Conservation (phyloP, 2,329 filamentous ascomycete species). For the Colletotrichum echinochloae region DNA sequence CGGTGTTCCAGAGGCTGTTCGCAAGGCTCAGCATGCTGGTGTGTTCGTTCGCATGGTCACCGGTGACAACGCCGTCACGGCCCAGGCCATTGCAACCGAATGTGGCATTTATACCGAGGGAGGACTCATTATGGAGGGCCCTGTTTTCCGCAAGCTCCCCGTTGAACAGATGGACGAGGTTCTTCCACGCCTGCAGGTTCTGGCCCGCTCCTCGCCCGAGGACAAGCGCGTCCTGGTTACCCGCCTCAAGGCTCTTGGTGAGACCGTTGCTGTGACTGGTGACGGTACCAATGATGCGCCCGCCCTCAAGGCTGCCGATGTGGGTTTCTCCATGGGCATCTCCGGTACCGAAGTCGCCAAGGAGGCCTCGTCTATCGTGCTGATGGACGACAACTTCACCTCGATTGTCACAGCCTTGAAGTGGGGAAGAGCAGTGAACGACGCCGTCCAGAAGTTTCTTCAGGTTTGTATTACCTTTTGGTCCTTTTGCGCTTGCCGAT, state of each 20-base stretch:
- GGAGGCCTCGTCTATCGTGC: slow-evolving; percentile 75
- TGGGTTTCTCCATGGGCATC: slow-evolving; percentile 77
- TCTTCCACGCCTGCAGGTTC: slow-evolving; percentile 62
- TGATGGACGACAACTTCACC: slow-evolving; percentile 75
- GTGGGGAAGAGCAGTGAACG: slow-evolving; percentile 77
- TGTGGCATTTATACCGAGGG: slow-evolving; percentile 73
- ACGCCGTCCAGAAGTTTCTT: slow-evolving; percentile 75
- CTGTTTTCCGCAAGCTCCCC: slow-evolving; percentile 69
- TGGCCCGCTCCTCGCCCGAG: slow-evolving; percentile 70
- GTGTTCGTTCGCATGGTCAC: slow-evolving; percentile 80
- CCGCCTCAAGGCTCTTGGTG: slow-evolving; percentile 64
- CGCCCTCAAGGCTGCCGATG: slow-evolving; percentile 73
- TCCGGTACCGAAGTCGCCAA: slow-evolving; percentile 76
- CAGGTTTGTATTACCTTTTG: slow-evolving; percentile 55
- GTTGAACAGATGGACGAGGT: slow-evolving; percentile 64
- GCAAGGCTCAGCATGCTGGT: slow-evolving; percentile 72
- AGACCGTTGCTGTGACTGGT: slow-evolving; percentile 73
- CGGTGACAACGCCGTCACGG: slow-evolving; percentile 74
- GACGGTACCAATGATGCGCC: slow-evolving; percentile 77
- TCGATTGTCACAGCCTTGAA: slow-evolving; percentile 75
- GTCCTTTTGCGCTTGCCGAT: not conserved
- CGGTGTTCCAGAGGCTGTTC: slow-evolving; percentile 73
- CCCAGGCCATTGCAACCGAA: slow-evolving; percentile 72
- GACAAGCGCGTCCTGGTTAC: slow-evolving; percentile 69
- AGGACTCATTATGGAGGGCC: slow-evolving; percentile 75